phyloP scores from a whole-genome alignment of 805 yeast genomes.

The Ascoidea rubescens region DNA sequence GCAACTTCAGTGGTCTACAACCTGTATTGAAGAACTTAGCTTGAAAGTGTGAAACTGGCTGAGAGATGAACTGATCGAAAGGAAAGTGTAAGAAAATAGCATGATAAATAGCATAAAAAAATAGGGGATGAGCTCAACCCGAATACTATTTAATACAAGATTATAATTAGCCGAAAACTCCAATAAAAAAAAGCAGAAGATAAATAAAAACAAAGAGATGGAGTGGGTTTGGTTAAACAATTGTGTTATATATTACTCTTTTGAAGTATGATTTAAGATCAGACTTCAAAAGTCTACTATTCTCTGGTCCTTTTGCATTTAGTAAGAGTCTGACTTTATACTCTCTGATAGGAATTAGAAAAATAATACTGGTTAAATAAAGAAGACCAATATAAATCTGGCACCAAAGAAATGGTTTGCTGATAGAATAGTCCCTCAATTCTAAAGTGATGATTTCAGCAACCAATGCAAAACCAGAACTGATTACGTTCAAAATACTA shows the following conservation, averaged over 20 bases:
- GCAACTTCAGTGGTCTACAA: too few species aligned
- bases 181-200: neutral
- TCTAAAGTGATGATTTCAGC: constrained; percentile 45
- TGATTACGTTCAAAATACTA: constrained; percentile 19
- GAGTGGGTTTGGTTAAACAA: neutral
- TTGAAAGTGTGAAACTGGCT: neutral
- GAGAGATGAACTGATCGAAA: neutral
- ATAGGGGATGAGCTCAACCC: too few species aligned
- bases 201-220: too few species aligned
- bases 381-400: constrained; percentile 27
- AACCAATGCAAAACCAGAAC: constrained; percentile 23
- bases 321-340: constrained; percentile 18
- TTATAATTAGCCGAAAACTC: neutral
- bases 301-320: neutral
- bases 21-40: too few species aligned
- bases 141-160: neutral
- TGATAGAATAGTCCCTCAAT: constrained; percentile 18
- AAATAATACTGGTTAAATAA: constrained; percentile 17
- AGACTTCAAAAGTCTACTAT: neutral
- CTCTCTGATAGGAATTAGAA: constrained; percentile 23
- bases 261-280: neutral
- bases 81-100: neutral
- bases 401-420: constrained; percentile 21
- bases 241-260: constrained; percentile 2
- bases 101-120: too few species aligned